phyloP scores from a whole-genome alignment of 306 rosid species.

The Pyrus betulifolia region DNA sequence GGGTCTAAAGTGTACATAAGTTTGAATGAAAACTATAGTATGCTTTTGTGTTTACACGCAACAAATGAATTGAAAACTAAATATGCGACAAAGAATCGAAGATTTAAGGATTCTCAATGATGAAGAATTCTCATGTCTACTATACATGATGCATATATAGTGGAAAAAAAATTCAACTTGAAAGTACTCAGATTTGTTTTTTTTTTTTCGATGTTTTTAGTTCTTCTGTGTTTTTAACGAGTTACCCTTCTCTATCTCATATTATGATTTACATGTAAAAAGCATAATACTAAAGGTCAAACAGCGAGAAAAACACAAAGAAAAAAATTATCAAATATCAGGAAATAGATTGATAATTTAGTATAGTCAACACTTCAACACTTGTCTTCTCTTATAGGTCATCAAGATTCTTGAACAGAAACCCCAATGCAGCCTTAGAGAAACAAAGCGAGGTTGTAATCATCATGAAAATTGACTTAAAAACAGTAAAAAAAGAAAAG shows the following conservation, averaged over 20 bases:
- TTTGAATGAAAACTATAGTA: neutral
- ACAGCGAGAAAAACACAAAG: neutral
- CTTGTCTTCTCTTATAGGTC: slow-evolving; percentile 38
- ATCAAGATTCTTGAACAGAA: slow-evolving; percentile 31
- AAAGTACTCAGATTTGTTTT: neutral
- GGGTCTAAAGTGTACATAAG: neutral
- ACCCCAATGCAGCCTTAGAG: slow-evolving; percentile 37
- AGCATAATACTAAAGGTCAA: neutral
- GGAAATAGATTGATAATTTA: slow-evolving; percentile 20
- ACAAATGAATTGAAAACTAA: neutral
- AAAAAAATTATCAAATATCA: neutral
- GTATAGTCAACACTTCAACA: slow-evolving; percentile 80
- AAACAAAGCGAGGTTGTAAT: slow-evolving; percentile 68
- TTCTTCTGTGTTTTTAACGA: too few relatives aligned
- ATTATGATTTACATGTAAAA: neutral
- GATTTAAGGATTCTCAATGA: neutral
- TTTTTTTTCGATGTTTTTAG: too few relatives aligned
- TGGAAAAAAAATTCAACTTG: too few relatives aligned
- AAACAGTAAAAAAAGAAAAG: neutral
- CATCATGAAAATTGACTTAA: slow-evolving; percentile 10
- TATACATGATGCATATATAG: too few relatives aligned
- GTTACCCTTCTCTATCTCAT: neutral
- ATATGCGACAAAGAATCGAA: too few relatives aligned
- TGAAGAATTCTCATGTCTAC: too few relatives aligned
- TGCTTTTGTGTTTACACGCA: neutral